Evolutionary conservation across 179 eudicot genomes (phyloP).

Genomic region (Gypsophila paniculata): DNA sequence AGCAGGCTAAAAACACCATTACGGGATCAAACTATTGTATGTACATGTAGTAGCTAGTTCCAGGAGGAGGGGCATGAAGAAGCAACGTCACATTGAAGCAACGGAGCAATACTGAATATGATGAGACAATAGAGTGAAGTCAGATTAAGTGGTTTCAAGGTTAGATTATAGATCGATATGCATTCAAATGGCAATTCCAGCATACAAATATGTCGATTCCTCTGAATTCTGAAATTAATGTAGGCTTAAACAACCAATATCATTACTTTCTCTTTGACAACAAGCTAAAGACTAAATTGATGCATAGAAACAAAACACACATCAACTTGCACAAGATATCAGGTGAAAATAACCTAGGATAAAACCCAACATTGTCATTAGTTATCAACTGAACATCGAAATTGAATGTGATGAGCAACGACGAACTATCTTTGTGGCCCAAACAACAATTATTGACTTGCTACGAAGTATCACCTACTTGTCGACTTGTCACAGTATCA

Average conservation of each 20-base stretch:
- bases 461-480: no score
- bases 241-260: neutral
- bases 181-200: neutral
- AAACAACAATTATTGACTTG: no score
- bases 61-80: neutral
- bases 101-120: no score
- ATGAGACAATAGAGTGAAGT: neutral
- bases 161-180: neutral
- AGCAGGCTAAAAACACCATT: neutral
- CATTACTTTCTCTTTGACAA: neutral
- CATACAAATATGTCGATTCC: no score
- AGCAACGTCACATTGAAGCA: neutral
- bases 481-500: no score
- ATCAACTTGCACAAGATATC: no score
- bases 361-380: no score
- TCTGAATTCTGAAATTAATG: no score
- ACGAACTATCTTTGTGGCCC: neutral
- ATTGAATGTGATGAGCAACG: neutral
- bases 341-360: no score
- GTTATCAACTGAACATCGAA: neutral
- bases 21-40: neutral
- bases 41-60: no score
- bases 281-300: neutral
- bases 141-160: neutral
- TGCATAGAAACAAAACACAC: neutral